Conservation (phyloP, 1,139 yeast genomes). For the Sugiyamaella sp. region DNA sequence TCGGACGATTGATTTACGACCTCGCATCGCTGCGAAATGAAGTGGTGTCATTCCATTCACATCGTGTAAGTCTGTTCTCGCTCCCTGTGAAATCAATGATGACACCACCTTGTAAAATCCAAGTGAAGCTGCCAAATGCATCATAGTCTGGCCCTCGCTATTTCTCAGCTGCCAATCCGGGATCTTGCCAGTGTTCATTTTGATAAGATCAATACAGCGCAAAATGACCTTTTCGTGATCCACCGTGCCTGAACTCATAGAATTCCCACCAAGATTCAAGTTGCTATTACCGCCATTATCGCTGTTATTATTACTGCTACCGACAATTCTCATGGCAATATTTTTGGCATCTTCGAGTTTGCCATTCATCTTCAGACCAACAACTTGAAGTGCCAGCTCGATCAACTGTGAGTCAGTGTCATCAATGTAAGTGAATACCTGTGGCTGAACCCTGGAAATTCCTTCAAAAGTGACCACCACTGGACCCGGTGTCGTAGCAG, state of each 20-base stretch:
- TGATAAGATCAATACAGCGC: conserved; percentile 36
- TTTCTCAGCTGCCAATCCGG: conserved; percentile 83
- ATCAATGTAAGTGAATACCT: conserved; percentile 83
- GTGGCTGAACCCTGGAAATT: conserved; percentile 44
- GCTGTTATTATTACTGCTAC: conserved; percentile 22
- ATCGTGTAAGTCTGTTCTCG: conserved; percentile 74
- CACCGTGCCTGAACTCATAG: conserved; percentile 1
- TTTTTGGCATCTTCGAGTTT: conserved; percentile 89
- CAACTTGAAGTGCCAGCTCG: conserved; percentile 90
- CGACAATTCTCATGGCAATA: conserved; percentile 81
- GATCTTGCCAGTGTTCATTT: conserved; percentile 32
- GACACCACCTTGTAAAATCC: conserved; percentile 66
- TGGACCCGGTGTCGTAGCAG: conserved; percentile 86
- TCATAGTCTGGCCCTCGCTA: conserved; percentile 79
- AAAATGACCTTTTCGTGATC: conserved; percentile 36
- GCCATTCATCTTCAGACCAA: conserved; percentile 94
- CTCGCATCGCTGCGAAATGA: conserved; percentile 80
- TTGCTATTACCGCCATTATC: conserved; percentile 7
- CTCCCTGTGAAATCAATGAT: conserved; percentile 75
- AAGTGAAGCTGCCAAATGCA: conserved; percentile 79
- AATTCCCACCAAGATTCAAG: conserved; percentile 10
- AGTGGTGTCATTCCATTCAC: conserved; percentile 83
- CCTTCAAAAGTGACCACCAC: conserved; percentile 79
- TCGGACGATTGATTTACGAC: conserved; percentile 63
- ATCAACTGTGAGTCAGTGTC: conserved; percentile 91